phyloP scores from a whole-genome alignment of 345 rosid genomes.

The Linum trigynum region DNA sequence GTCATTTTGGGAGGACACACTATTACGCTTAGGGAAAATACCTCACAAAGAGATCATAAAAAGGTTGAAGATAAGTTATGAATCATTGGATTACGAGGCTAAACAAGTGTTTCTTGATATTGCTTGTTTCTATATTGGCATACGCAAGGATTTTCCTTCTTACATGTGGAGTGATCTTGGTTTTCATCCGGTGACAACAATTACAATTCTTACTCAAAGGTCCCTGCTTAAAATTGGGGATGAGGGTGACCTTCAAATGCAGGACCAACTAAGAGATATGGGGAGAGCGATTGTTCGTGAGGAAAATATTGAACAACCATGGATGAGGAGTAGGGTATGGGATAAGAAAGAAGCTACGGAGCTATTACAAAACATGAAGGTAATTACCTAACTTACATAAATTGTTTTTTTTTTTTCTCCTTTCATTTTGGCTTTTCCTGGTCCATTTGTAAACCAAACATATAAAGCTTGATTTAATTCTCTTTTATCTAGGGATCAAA shows the following conservation, averaged over 20 bases:
- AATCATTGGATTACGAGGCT: slow-evolving; percentile 36
- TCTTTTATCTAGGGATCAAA: not conserved
- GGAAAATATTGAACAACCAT: slow-evolving; percentile 21
- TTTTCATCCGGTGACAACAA: slow-evolving; percentile 33
- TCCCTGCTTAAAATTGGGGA: slow-evolving; percentile 41
- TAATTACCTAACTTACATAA: slow-evolving; percentile 2
- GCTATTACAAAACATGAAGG: slow-evolving; percentile 35
- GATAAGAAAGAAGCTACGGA: slow-evolving; percentile 35
- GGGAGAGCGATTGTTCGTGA: slow-evolving; percentile 44
- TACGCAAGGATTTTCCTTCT: slow-evolving; percentile 30
- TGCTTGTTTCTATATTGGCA: slow-evolving; percentile 50
- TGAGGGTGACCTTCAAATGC: slow-evolving; percentile 43
- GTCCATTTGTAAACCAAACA: too few relatives aligned
- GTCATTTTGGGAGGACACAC: slow-evolving; percentile 43
- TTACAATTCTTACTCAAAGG: slow-evolving; percentile 37
- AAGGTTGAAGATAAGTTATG: slow-evolving; percentile 43
- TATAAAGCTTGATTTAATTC: not conserved
- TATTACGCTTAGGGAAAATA: slow-evolving; percentile 16
- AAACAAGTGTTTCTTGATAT: slow-evolving; percentile 57
- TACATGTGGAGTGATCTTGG: slow-evolving; percentile 54
- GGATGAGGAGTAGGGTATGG: slow-evolving; percentile 59
- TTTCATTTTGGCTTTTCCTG: too few relatives aligned
- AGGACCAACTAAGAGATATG: slow-evolving; percentile 75
- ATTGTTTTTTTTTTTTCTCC: too few relatives aligned
- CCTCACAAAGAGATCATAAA: slow-evolving; percentile 22